Evolutionary conservation across 164 flowering plant species (phyloP).

Genomic region (grape (Vitis vinifera)): ASM3070453v1 NC_081806.1:4855501-4856000

Average conservation of each 20-base stretch:
- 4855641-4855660: background rate
- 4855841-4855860: slow-evolving; percentile 26
- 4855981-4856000: background rate
- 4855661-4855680: background rate
- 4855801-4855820: slow-evolving; percentile 6
- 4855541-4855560: too few relatives aligned
- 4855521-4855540: too few relatives aligned
- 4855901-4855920: slow-evolving; percentile 26
- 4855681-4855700: background rate
- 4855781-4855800: slow-evolving; percentile 26
- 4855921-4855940: slow-evolving; percentile 3
- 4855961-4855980: background rate
- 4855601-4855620: background rate
- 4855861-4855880: slow-evolving; percentile 29
- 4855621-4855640: background rate
- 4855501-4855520: too few relatives aligned
- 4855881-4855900: slow-evolving; percentile 19
- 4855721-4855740: background rate
- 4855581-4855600: background rate
- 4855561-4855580: too few relatives aligned
- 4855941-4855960: slow-evolving; percentile 5
- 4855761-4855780: slow-evolving; percentile 13
- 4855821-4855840: slow-evolving; percentile 16
- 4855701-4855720: background rate
- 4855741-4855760: slow-evolving; percentile 7